Percentiles rank a stretch among this genome's conserved stretches.
These are phyloP conservation scores for Trichosporon inkin DNA, from an alignment of 1,284 basidiomycete genomes.

Conservation along the genomic window DNA sequence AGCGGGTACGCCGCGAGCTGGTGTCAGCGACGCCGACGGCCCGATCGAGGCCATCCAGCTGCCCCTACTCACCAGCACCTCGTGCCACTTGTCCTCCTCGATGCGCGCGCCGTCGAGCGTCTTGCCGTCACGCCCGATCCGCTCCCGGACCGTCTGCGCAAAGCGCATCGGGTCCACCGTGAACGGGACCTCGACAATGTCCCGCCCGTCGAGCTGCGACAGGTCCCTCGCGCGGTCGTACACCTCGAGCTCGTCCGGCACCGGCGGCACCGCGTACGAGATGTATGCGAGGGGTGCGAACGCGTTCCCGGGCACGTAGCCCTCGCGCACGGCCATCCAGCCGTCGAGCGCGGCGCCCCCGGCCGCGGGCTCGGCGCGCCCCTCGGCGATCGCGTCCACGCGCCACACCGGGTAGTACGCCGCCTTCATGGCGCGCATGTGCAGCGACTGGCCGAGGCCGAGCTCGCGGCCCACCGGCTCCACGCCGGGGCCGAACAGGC, in stretches of 20 bases:
- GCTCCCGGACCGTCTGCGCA: constrained; percentile 27
- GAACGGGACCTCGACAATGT: constrained; percentile 57
- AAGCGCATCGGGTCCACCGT: constrained; percentile 40
- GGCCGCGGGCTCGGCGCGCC: constrained; percentile 21
- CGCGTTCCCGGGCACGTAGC: constrained; percentile 44
- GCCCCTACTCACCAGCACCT: constrained; percentile 35
- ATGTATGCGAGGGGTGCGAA: constrained; percentile 48
- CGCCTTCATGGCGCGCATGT: constrained; percentile 36
- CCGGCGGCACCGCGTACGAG: constrained; percentile 39
- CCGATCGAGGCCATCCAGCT: not conserved
- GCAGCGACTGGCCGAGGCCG: constrained; percentile 30
- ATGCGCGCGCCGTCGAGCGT: constrained; percentile 27
- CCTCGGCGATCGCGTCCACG: constrained; percentile 36
- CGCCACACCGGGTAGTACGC: constrained; percentile 45
- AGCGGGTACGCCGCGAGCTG: constrained; percentile 48
- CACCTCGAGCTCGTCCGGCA: constrained; percentile 30
- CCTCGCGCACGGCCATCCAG: constrained; percentile 33
- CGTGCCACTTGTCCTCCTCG: constrained; percentile 34
- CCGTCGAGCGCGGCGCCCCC: constrained; percentile 20
- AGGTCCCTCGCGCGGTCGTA: constrained; percentile 42
- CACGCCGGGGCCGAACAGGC: constrained; percentile 29
- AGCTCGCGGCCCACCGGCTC: constrained; percentile 31
- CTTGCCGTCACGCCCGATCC: constrained; percentile 24
- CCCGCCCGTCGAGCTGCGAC: constrained; percentile 66
- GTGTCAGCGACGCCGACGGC: not conserved